phyloP scores from a whole-genome alignment of 495 filamentous ascomycete genomes.

The Neurospora tetraspora region DNA sequence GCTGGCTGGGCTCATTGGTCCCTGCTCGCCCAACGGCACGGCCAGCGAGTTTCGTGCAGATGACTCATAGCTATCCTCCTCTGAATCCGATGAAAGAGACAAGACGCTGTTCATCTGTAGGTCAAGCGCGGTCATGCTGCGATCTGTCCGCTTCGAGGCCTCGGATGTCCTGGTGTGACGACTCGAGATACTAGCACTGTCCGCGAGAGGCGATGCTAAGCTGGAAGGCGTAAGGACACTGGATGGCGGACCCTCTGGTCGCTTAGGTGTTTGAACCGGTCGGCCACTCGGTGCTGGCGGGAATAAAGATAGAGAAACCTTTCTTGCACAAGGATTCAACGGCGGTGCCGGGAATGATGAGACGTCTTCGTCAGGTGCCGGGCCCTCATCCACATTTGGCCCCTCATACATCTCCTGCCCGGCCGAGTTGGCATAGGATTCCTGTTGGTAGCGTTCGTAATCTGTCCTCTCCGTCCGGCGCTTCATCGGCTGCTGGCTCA shows the following conservation, averaged over 20 bases:
- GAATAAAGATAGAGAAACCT: constrained; percentile 13
- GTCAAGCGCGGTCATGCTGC: constrained; percentile 31
- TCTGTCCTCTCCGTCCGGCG: constrained; percentile 18
- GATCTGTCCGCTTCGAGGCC: constrained; percentile 35
- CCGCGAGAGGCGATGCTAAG: constrained; percentile 20
- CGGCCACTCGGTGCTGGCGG: background rate
- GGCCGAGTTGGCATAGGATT: constrained; percentile 32
- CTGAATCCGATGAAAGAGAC: constrained; percentile 39
- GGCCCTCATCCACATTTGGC: background rate
- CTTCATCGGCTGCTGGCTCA: constrained; percentile 16
- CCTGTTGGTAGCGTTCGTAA: constrained; percentile 46
- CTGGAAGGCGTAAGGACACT: constrained; percentile 9
- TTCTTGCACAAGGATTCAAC: background rate
- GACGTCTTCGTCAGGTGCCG: background rate
- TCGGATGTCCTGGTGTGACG: constrained; percentile 41
- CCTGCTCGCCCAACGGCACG: constrained; percentile 20
- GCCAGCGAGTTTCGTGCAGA: constrained; percentile 16
- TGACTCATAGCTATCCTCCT: constrained; percentile 27
- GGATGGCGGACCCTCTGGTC: constrained; percentile 5
- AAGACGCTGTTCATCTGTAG: constrained; percentile 37
- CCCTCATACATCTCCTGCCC: constrained; percentile 16
- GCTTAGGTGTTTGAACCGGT: constrained; percentile 8
- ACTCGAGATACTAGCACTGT: constrained; percentile 37
- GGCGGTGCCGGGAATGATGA: constrained; percentile 8
- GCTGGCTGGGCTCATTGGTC: constrained; percentile 15